Base-by-base conservation (phyloP, 2,329 filamentous ascomycete species). In the Metarhizium brunneum region DNA sequence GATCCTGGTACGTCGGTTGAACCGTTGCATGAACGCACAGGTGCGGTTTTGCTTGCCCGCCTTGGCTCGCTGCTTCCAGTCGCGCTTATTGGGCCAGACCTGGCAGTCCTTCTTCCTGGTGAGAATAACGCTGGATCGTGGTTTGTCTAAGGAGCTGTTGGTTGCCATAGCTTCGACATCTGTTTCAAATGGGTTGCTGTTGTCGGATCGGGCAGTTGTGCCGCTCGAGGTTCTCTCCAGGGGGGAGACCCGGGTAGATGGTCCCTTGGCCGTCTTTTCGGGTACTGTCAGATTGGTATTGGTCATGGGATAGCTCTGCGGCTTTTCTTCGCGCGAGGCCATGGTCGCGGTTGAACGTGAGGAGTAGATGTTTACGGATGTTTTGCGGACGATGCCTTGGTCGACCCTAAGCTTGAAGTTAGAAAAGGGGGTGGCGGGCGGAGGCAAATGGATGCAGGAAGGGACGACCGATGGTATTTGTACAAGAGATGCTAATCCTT, bases 21-120 rank as follows among this genome's bases (percentile, higher is more conserved):
- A 72, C 36, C 69, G 67, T 48, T 78, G 76, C 69, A 85, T 71
- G 59, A 75, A 80, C 55, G 75, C 75, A 67, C 80, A 83, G 54
- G 71, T 75, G 58, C 73, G 69, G 57, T 75, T 77, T 60, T 72
- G 72, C 71, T 82, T 82, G 57, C 78, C 78, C 11, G 73, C 76
- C 68, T 79, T 80, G 58, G 80, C 79, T 71, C 82, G 81, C 58
- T 76, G 72, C 67, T 78, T 80, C 81, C 82, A 84, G 64, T 83
- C 76, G 29, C 77, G 74, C 64, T 81, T 76, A 56, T 78, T 77
- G 5, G 82, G 82, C 82, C 82, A 85, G 18, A 83, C 79, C 48
- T 77, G 73, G 62, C 76, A 78, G 58, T 84, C 79, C 52, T 65
- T 69, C 57, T 73, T 73, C 54, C 74, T 61, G 20, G 61, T 59